A percentile compares a stretch with the other conserved stretches of the same genome.
Evolutionary conservation across 208 protist genomes (phyloP).

Genomic region (Crithidia fasciculata): DNA sequence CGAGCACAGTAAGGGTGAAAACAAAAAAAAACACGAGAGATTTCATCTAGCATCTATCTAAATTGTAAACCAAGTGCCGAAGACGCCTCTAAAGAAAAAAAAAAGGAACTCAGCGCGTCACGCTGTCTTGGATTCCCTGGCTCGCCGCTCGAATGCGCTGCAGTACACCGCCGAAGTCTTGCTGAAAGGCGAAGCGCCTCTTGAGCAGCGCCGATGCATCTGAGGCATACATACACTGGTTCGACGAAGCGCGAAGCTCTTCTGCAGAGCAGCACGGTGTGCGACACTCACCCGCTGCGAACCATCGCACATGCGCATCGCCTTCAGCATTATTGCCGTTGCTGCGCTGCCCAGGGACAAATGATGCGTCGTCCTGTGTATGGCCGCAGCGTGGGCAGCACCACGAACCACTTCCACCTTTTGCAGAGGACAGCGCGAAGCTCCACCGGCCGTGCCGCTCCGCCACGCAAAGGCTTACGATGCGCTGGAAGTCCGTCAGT

Average conservation of each 20-base stretch:
- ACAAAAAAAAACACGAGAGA: too few relatives aligned
- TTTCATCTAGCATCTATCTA: too few relatives aligned
- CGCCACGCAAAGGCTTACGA: constrained; percentile 54
- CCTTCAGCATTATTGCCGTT: too few relatives aligned
- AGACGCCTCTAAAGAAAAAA: constrained; percentile 6
- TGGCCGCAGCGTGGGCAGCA: constrained; percentile 17
- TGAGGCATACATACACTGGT: constrained; percentile 30
- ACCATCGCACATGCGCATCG: neutral
- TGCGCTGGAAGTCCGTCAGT: constrained; percentile 71
- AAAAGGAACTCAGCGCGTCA: constrained; percentile 28
- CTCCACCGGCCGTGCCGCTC: constrained; percentile 54
- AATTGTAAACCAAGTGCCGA: too few relatives aligned
- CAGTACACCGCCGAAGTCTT: constrained; percentile 45
- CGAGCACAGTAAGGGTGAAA: too few relatives aligned
- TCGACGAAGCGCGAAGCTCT: constrained; percentile 20
- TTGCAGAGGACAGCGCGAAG: constrained; percentile 13
- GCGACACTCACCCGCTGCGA: neutral
- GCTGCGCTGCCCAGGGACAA: too few relatives aligned
- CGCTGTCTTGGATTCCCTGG: constrained; percentile 49
- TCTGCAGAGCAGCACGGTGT: constrained; percentile 32
- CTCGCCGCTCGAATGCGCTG: constrained; percentile 47
- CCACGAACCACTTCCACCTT: neutral
- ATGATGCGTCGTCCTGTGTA: neutral
- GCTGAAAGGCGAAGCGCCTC: constrained; percentile 47
- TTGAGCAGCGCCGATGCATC: constrained; percentile 30